Percentiles rank a stretch among this genome's conserved stretches.
Conservation (phyloP, 2,329 filamentous ascomycete genomes). For the Fusarium mexicanum region DNA sequence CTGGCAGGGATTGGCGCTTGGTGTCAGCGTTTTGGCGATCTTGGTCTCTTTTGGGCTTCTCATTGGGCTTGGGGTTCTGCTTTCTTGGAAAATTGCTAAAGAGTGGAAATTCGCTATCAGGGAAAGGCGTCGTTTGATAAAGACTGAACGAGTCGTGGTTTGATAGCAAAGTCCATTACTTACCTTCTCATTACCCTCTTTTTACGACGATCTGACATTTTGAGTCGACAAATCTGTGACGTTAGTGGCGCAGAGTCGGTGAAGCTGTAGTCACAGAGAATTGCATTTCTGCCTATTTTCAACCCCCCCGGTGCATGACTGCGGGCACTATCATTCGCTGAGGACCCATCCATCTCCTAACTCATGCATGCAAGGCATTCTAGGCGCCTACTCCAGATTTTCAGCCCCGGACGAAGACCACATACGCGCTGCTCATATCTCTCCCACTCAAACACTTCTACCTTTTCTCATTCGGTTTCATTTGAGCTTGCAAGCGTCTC, state of each 20-base stretch:
- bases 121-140: neutral
- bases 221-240: neutral
- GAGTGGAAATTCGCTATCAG: neutral
- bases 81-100: neutral
- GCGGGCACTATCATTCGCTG: neutral
- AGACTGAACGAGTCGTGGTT: neutral
- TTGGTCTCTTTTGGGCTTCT: neutral
- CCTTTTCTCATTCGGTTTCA: rapidly evolving
- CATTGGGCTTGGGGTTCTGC: neutral
- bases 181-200: too few species aligned
- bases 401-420: neutral
- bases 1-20: neutral
- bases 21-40: neutral
- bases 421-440: neutral
- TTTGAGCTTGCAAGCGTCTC: neutral
- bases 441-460: neutral
- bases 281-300: neutral
- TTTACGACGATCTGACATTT: neutral
- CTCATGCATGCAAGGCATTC: neutral
- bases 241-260: neutral
- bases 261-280: neutral
- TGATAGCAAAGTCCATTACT: neutral
- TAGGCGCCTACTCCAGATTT: neutral
- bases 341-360: neutral
- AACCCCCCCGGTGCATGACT: neutral